phyloP scores from a whole-genome alignment of 805 yeast species.

The Myxozyma vanderwaltii region DNA sequence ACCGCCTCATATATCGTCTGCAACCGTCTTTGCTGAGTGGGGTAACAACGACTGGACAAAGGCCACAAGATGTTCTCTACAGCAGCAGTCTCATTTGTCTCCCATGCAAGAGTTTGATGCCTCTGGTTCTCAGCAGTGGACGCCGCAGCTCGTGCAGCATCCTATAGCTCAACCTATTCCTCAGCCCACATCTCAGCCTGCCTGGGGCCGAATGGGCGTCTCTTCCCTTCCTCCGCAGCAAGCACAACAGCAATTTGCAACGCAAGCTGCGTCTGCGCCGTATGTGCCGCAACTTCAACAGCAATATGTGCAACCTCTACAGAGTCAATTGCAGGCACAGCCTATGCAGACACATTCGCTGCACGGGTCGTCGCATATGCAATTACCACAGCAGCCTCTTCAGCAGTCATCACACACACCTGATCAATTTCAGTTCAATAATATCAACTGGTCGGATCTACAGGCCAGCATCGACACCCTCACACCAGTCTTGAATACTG shows the following conservation, averaged over 20 bases:
- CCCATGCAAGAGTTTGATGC: background rate
- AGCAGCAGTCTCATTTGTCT: background rate
- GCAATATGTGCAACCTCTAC: background rate
- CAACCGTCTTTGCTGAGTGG: constrained; percentile 17
- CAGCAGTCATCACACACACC: constrained; percentile 1
- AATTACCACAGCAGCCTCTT: background rate
- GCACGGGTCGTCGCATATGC: background rate
- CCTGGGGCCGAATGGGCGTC: background rate
- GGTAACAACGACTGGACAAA: constrained; percentile 10
- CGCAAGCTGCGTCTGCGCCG: background rate
- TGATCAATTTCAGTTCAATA: constrained; percentile 1
- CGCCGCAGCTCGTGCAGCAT: background rate
- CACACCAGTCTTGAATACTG: background rate
- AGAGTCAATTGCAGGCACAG: background rate
- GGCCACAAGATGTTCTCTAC: background rate
- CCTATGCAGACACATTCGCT: constrained; percentile 3
- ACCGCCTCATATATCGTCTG: constrained; percentile 21
- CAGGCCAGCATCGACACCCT: constrained; percentile 2
- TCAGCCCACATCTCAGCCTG: background rate
- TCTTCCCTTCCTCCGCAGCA: background rate
- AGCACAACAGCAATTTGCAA: background rate
- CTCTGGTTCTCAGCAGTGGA: background rate
- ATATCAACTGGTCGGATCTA: constrained; percentile 14
- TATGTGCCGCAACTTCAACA: background rate
- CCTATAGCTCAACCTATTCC: background rate